Conservation (phyloP, 2,329 filamentous ascomycete genomes). For the Nemania sp. region DNA sequence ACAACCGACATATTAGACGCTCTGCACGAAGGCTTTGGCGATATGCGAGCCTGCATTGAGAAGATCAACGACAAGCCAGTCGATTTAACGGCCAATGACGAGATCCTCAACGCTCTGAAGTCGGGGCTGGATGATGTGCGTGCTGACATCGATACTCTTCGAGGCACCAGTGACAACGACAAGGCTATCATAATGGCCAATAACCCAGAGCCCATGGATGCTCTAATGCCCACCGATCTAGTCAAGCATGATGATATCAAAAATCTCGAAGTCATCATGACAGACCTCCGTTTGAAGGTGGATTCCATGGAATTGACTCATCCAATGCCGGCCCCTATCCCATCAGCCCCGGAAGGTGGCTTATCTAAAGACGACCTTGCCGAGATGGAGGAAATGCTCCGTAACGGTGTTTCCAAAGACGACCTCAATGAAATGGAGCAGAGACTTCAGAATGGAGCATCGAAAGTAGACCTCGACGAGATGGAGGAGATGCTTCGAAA, state of each 20-base stretch:
- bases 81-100: slow-evolving; percentile 82
- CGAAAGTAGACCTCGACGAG: slow-evolving; percentile 49
- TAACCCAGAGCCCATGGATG: slow-evolving; percentile 54
- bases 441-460: slow-evolving; percentile 51
- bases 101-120: slow-evolving; percentile 86
- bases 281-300: slow-evolving; percentile 80
- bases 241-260: slow-evolving; percentile 76
- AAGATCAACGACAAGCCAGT: slow-evolving; percentile 75
- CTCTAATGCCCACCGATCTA: slow-evolving; percentile 54
- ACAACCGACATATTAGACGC: slow-evolving; percentile 89
- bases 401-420: slow-evolving; percentile 49
- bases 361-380: slow-evolving; percentile 40
- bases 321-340: slow-evolving; percentile 41
- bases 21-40: slow-evolving; percentile 82
- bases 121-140: slow-evolving; percentile 76
- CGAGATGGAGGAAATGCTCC: slow-evolving; percentile 55
- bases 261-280: slow-evolving; percentile 81
- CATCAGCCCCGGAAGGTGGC: slow-evolving; percentile 43
- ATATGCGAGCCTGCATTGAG: slow-evolving; percentile 77
- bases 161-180: slow-evolving; percentile 51
- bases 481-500: slow-evolving; percentile 23
- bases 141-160: slow-evolving; percentile 76
- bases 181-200: slow-evolving; percentile 46
- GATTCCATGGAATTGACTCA: slow-evolving; percentile 69
- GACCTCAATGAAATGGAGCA: slow-evolving; percentile 56